Conservation (phyloP, 2,329 filamentous ascomycete species). For the Microcyclospora pomicola region DNA sequence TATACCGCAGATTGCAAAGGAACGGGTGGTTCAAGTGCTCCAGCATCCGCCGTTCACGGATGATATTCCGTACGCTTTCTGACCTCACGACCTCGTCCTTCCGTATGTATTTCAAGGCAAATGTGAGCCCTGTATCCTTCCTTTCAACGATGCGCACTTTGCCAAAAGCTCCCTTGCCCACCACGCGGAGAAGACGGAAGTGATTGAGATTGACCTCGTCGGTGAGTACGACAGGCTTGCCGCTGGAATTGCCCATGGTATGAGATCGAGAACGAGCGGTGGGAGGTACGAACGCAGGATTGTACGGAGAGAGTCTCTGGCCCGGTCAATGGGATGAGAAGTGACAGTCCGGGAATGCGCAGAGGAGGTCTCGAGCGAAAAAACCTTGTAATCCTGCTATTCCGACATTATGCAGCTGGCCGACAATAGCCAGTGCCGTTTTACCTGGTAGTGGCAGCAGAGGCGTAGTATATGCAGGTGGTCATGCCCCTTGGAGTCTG, state of each 20-base stretch:
- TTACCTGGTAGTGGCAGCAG: too few relatives aligned
- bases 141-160: conserved; percentile 98
- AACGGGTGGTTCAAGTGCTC: conserved; percentile 97
- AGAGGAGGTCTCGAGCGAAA: too few relatives aligned
- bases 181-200: conserved; percentile 86
- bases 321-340: too few relatives aligned
- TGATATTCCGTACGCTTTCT: conserved; percentile 95
- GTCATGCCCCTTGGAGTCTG: too few relatives aligned
- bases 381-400: too few relatives aligned
- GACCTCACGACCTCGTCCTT: conserved; percentile 99
- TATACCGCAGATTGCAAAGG: conserved; percentile 95
- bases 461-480: too few relatives aligned
- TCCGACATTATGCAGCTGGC: too few relatives aligned
- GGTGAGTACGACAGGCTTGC: conserved; percentile 81
- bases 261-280: not conserved
- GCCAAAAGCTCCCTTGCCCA: conserved; percentile 94
- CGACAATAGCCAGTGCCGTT: too few relatives aligned
- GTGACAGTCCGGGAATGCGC: too few relatives aligned
- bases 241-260: conserved; percentile 84
- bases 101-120: conserved; percentile 94
- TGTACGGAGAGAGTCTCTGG: not conserved
- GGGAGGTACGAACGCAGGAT: not conserved
- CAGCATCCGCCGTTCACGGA: conserved; percentile 92
- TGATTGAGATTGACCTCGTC: conserved; percentile 98
- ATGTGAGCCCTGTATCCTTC: conserved; percentile 86